A percentile compares a stretch with the other conserved stretches of the same genome.
phyloP scores from a whole-genome alignment of 2,329 filamentous ascomycete genomes.

The Aspergillus sp. region DNA sequence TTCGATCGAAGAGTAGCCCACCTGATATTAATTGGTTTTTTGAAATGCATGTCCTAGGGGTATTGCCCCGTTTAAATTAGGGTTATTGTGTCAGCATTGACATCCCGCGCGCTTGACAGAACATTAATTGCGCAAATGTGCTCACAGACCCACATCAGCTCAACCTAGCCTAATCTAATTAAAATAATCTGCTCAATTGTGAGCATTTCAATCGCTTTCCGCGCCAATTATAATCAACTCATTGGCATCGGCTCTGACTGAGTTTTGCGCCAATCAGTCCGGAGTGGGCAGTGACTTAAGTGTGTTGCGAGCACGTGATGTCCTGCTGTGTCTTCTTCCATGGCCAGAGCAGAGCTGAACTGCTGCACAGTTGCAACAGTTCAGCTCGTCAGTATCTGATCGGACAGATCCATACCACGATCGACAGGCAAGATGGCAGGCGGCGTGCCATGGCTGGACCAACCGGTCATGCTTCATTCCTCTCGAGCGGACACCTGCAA shows the following conservation, averaged over 20 bases:
- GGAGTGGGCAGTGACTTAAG: neutral
- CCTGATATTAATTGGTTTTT: neutral
- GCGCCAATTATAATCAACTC: neutral
- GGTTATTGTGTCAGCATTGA: neutral
- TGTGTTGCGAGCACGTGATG: neutral
- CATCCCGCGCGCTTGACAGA: neutral
- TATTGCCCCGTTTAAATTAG: neutral
- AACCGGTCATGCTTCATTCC: constrained; percentile 26
- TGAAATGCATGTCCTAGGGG: neutral
- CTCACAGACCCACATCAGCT: constrained; percentile 7
- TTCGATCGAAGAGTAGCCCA: constrained; percentile 9
- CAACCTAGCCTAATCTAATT: neutral
- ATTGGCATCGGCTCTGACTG: no score
- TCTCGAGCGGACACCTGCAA: constrained; percentile 20
- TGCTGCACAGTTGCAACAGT: neutral
- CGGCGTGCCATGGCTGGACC: constrained; percentile 22
- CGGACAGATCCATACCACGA: no score
- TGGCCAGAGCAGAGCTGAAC: no score
- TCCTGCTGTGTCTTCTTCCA: neutral
- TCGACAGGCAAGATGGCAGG: no score
- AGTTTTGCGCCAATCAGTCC: no score
- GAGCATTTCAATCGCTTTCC: constrained; percentile 8
- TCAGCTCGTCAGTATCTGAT: no score
- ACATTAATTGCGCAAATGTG: constrained; percentile 12
- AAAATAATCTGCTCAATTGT: constrained; percentile 21